Evolutionary conservation across 2,329 filamentous ascomycete genomes (phyloP).

Genomic region (Sclerotinia spermophila): DNA sequence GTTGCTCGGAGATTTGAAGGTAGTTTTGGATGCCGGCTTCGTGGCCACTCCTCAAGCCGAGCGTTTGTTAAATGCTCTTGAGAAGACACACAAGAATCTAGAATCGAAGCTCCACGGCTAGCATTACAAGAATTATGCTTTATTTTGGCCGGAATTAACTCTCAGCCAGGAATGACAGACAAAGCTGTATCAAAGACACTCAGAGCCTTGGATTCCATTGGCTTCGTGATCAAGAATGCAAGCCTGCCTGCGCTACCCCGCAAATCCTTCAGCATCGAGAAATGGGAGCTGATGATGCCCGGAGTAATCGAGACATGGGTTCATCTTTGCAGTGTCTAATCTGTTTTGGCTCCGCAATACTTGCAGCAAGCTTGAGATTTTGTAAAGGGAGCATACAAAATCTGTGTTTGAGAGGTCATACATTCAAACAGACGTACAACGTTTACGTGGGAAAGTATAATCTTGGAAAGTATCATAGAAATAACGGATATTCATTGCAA

Average conservation of each 20-base stretch:
- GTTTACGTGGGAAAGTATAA: neutral
- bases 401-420: constrained; percentile 23
- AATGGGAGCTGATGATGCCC: constrained; percentile 20
- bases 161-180: neutral
- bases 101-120: constrained; percentile 16
- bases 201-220: constrained; percentile 19
- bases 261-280: constrained; percentile 16
- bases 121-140: constrained; percentile 20
- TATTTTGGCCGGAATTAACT: constrained; percentile 15
- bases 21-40: constrained; percentile 8
- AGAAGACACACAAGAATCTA: constrained; percentile 14
- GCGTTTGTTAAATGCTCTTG: constrained; percentile 13
- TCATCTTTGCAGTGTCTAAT: constrained; percentile 20
- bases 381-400: constrained; percentile 19
- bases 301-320: constrained; percentile 16
- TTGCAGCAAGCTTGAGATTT: neutral
- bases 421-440: constrained; percentile 20
- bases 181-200: constrained; percentile 13
- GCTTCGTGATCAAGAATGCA: constrained; percentile 21
- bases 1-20: constrained; percentile 17
- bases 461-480: no score
- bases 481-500: no score
- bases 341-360: constrained; percentile 11
- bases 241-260: neutral
- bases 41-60: constrained; percentile 18